These are phyloP conservation scores for Spongospora subterranea DNA, from an alignment of 208 protist genomes.

Conservation along the genomic window DNA sequence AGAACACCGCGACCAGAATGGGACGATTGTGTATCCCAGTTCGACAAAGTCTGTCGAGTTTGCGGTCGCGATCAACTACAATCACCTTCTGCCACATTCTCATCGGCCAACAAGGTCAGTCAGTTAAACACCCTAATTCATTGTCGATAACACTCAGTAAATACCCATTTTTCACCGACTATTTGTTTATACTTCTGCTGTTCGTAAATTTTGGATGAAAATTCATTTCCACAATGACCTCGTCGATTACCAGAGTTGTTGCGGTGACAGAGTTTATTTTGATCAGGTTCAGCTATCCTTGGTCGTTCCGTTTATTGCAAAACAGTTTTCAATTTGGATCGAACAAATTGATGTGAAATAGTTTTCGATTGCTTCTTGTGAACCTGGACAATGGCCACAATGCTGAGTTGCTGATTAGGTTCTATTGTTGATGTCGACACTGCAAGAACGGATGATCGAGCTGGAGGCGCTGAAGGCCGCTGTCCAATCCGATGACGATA, in stretches of 20 bases:
- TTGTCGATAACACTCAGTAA: no score
- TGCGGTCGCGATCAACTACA: neutral
- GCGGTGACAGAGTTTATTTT: no score
- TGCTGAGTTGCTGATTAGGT: neutral
- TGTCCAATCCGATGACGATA: neutral
- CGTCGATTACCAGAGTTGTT: no score
- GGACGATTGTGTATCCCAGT: neutral
- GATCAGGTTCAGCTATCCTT: no score
- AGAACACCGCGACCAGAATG: slow-evolving; percentile 25
- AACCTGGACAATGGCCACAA: neutral
- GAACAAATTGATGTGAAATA: neutral
- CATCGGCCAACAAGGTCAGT: neutral
- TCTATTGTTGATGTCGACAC: neutral
- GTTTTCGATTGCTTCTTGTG: neutral
- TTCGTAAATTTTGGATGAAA: no score
- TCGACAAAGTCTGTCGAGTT: neutral
- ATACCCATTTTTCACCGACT: no score
- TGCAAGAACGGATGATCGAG: neutral
- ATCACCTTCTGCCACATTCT: neutral
- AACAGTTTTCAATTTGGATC: neutral
- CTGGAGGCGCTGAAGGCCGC: neutral
- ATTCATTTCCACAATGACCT: no score
- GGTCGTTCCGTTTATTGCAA: no score
- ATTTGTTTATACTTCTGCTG: no score
- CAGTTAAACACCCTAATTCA: no score